Percentiles rank a stretch among this genome's conserved stretches.
Conservation (phyloP, 176 grass and related monocot genomes). For the Juncus inflexus region DNA sequence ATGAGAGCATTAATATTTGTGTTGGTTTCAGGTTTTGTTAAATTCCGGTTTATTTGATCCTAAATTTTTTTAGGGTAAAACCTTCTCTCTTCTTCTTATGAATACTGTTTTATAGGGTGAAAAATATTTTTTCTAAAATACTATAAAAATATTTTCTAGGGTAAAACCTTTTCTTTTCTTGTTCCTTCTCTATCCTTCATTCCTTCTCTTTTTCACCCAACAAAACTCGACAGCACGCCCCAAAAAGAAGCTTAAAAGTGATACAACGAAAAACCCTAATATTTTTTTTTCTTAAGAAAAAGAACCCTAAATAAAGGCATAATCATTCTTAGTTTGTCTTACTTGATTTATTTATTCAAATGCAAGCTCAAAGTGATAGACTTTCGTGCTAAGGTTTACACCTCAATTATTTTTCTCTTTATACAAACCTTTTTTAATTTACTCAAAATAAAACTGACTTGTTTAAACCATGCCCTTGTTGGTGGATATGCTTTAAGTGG, state of each 20-base stretch:
- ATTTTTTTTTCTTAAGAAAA: not conserved
- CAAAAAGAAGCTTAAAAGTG: not conserved
- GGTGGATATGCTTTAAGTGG: constrained; percentile 18
- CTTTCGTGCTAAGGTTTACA: constrained; percentile 8
- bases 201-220: too few relatives aligned
- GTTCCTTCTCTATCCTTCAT: too few relatives aligned
- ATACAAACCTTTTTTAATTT: not conserved
- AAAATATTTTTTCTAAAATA: too few relatives aligned
- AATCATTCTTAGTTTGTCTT: constrained; percentile 17
- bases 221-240: too few relatives aligned
- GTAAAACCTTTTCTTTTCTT: too few relatives aligned
- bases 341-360: constrained; percentile 7
- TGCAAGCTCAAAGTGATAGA: not conserved
- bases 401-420: constrained; percentile 7
- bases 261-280: not conserved
- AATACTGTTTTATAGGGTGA: too few relatives aligned
- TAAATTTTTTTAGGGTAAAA: too few relatives aligned
- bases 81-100: too few relatives aligned
- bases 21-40: too few relatives aligned
- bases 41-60: too few relatives aligned
- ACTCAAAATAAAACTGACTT: constrained; percentile 1
- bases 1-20: too few relatives aligned
- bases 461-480: constrained; percentile 4
- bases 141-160: too few relatives aligned
- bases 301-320: not conserved